These are phyloP conservation scores for Kazachstania psychrophila DNA, from an alignment of 805 yeast genomes.

Conservation along the genomic window DNA sequence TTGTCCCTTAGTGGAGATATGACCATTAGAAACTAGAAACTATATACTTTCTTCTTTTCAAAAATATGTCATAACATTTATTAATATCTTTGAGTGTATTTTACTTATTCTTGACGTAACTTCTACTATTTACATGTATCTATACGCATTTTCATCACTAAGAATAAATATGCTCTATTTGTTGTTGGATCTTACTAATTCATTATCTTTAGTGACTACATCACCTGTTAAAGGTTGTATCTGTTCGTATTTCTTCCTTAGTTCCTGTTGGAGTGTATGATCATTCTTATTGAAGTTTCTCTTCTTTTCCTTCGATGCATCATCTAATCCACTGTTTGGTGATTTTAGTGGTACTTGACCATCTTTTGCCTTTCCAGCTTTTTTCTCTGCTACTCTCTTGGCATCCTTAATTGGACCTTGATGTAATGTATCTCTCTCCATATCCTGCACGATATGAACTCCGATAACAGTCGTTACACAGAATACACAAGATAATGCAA, in stretches of 20 bases:
- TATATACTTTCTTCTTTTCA: too few species aligned
- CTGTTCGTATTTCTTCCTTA: slow-evolving; percentile 47
- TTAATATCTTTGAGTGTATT: too few species aligned
- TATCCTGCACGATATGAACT: slow-evolving; percentile 60
- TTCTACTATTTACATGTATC: too few species aligned
- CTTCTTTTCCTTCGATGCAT: slow-evolving; percentile 35
- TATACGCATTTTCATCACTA: too few species aligned
- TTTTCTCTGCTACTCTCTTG: slow-evolving; percentile 44
- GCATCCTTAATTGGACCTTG: slow-evolving; percentile 85
- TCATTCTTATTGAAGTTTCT: slow-evolving; percentile 49
- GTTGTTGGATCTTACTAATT: slow-evolving; percentile 2
- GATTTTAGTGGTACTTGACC: slow-evolving; percentile 27
- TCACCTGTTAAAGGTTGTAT: slow-evolving; percentile 58
- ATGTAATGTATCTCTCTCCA: slow-evolving; percentile 62
- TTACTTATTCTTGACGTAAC: too few species aligned
- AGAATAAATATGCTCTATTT: neutral
- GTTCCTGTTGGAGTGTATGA: slow-evolving; percentile 53
- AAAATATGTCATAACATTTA: too few species aligned
- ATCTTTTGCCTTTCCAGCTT: slow-evolving; percentile 18
- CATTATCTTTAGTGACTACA: slow-evolving; percentile 36
- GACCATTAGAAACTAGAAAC: too few species aligned
- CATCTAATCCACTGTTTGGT: slow-evolving; percentile 4
- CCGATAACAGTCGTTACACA: slow-evolving; percentile 55
- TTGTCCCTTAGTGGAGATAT: too few species aligned
- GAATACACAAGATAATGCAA: slow-evolving; percentile 46